Percentiles rank a stretch among this genome's conserved stretches.
These are phyloP conservation scores for Euphorbia neoarborescens DNA, from an alignment of 441 rosid species.

Conservation along the genomic window DNA sequence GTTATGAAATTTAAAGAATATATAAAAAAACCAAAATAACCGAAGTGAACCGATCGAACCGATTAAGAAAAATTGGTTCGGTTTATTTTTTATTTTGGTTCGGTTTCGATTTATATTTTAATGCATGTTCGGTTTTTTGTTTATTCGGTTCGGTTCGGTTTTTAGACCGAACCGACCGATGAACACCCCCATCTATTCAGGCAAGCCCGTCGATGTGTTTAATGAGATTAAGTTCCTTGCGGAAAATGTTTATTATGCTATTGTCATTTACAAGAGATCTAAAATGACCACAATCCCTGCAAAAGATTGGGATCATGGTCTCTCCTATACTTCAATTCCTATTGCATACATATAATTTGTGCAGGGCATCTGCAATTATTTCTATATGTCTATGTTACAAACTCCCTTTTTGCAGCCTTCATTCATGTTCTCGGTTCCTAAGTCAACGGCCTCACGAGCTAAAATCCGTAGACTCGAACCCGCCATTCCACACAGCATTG, in stretches of 20 bases:
- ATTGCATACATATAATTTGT: not conserved
- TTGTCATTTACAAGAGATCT: conserved; percentile 31
- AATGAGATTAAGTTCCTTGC: not conserved
- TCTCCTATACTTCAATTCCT: not conserved
- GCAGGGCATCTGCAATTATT: not conserved
- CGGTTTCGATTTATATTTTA: too few species aligned
- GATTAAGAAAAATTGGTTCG: too few species aligned
- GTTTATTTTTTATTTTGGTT: too few species aligned
- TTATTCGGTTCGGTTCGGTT: too few species aligned
- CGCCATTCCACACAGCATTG: conserved; percentile 8
- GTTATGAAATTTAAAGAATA: too few species aligned
- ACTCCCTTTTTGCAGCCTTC: conserved; percentile 5
- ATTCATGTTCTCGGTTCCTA: not conserved
- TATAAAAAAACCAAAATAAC: too few species aligned
- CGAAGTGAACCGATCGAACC: too few species aligned
- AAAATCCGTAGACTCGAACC: not conserved
- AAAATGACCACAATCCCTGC: conserved; percentile 25
- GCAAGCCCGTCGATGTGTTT: too few species aligned
- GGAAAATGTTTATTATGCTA: conserved; percentile 9
- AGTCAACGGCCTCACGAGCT: conserved; percentile 11
- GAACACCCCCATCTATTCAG: too few species aligned
- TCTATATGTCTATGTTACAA: conserved; percentile 17
- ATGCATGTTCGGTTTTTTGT: too few species aligned
- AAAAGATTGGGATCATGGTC: conserved; percentile 31
- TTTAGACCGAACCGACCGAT: too few species aligned